phyloP scores from a whole-genome alignment of 345 rosid genomes.

The Excoecaria cochinchinensis region DNA sequence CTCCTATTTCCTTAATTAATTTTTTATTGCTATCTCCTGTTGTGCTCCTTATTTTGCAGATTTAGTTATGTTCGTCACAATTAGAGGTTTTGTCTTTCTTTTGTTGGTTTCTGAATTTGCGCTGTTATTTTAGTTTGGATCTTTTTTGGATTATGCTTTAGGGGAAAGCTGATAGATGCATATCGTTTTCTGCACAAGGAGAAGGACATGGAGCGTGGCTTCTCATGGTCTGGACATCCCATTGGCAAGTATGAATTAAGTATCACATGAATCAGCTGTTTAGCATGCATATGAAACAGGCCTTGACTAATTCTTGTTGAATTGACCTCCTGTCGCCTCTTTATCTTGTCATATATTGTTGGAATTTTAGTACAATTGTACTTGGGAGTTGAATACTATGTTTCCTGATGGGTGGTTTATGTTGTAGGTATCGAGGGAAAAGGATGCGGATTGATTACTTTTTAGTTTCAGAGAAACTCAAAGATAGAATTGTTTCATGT shows the following conservation, averaged over 20 bases:
- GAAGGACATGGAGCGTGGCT: slow-evolving; percentile 83
- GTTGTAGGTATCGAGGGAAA: slow-evolving; percentile 81
- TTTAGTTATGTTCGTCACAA: background rate
- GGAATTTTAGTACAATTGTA: background rate
- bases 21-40: background rate
- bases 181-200: slow-evolving; percentile 82
- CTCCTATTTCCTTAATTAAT: background rate
- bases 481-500: slow-evolving; percentile 58
- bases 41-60: slow-evolving; percentile 2
- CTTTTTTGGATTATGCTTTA: slow-evolving; percentile 32
- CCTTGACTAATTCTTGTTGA: background rate
- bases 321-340: background rate
- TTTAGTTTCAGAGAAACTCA: slow-evolving; percentile 68
- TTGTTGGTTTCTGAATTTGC: background rate
- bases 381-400: background rate
- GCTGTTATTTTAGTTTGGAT: background rate
- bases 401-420: slow-evolving; percentile 8
- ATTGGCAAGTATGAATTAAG: slow-evolving; percentile 71
- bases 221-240: slow-evolving; percentile 94
- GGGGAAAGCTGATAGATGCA: slow-evolving; percentile 87
- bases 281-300: background rate
- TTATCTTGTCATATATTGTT: background rate
- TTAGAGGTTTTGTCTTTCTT: background rate
- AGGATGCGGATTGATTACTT: slow-evolving; percentile 92
- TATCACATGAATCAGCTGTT: background rate